Percentiles rank a stretch among this genome's conserved stretches.
phyloP scores from a whole-genome alignment of 78 protist genomes.

The Dictyostelium firmibasis region DNA sequence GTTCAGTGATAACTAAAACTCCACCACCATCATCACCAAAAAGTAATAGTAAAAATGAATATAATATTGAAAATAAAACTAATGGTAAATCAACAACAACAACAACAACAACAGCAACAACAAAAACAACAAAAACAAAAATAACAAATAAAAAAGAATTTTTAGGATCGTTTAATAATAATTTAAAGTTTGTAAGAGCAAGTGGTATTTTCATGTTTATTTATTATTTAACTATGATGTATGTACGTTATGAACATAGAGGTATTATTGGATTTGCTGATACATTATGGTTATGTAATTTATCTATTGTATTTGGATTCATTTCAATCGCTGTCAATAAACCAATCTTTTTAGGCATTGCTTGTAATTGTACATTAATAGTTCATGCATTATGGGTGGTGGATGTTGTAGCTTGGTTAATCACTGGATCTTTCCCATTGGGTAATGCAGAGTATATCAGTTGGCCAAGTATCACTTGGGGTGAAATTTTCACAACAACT shows the following conservation, averaged over 20 bases:
- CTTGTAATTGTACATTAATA: slow-evolving; percentile 19
- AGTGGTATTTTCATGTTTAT: slow-evolving; percentile 18
- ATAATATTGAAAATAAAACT: not conserved
- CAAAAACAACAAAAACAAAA: not conserved
- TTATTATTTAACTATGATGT: slow-evolving; percentile 55
- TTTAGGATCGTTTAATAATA: not conserved
- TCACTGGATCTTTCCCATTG: slow-evolving; percentile 42
- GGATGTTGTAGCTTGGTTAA: slow-evolving; percentile 21
- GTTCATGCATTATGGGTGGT: slow-evolving; percentile 56
- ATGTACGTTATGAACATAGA: slow-evolving; percentile 48
- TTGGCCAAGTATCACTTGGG: slow-evolving; percentile 77
- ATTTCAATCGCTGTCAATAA: slow-evolving; percentile 7
- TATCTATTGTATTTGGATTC: slow-evolving; percentile 27
- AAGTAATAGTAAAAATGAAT: not conserved
- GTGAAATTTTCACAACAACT: slow-evolving; percentile 65
- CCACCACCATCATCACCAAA: slow-evolving; percentile 9
- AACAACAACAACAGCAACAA: not conserved
- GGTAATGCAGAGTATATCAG: slow-evolving; percentile 50
- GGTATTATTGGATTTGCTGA: slow-evolving; percentile 62
- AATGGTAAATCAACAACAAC: not conserved
- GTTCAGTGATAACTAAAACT: not conserved
- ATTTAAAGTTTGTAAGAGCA: not conserved
- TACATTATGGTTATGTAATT: slow-evolving; percentile 61
- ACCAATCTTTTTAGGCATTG: slow-evolving; percentile 32
- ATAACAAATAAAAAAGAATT: not conserved